phyloP scores from a whole-genome alignment of 805 yeast genomes.

The Candida easanensis region DNA sequence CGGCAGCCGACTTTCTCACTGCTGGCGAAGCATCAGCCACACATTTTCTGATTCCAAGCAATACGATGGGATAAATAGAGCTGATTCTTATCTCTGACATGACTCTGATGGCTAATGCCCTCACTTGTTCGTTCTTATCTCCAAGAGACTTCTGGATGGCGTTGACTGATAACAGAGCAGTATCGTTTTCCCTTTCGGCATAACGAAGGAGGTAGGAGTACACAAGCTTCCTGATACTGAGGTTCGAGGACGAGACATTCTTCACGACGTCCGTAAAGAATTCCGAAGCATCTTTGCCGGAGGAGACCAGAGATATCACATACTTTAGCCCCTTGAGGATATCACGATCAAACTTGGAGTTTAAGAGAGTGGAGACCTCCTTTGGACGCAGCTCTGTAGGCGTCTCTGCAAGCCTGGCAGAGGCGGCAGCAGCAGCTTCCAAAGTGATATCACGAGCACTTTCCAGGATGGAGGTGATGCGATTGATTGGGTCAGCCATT shows the following conservation, averaged over 20 bases:
- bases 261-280: slow-evolving; percentile 87
- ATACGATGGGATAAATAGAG: slow-evolving; percentile 75
- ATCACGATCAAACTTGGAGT: slow-evolving; percentile 67
- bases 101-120: slow-evolving; percentile 75
- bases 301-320: slow-evolving; percentile 44
- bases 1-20: slow-evolving; percentile 78
- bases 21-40: slow-evolving; percentile 67
- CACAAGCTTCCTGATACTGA: slow-evolving; percentile 71
- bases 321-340: slow-evolving; percentile 57
- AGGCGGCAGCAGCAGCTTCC: slow-evolving; percentile 81
- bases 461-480: slow-evolving; percentile 70
- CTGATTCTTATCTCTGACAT: slow-evolving; percentile 81
- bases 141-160: slow-evolving; percentile 82
- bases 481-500: slow-evolving; percentile 58
- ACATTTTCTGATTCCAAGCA: slow-evolving; percentile 68
- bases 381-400: slow-evolving; percentile 55
- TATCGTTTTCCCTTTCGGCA: slow-evolving; percentile 83
- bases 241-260: slow-evolving; percentile 67
- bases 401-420: slow-evolving; percentile 61
- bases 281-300: slow-evolving; percentile 34
- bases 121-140: slow-evolving; percentile 63
- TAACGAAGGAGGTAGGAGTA: slow-evolving; percentile 69
- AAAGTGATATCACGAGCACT: slow-evolving; percentile 76
- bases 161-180: slow-evolving; percentile 86
- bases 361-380: slow-evolving; percentile 64